Evolutionary conservation across 306 rosid species (phyloP).

Genomic region (Inga laurina): DNA sequence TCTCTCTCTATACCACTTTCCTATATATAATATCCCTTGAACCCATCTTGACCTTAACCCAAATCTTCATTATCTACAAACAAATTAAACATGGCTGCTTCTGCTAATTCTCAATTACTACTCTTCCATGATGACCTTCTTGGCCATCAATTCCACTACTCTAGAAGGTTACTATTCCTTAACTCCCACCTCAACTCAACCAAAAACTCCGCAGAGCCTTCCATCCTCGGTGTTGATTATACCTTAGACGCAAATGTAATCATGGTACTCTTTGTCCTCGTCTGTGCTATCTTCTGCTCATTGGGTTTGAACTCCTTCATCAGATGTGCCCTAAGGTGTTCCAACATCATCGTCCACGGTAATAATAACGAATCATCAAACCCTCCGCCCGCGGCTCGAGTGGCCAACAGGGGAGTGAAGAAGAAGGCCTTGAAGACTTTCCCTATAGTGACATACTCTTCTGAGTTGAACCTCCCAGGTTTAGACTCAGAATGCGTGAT

Average conservation of each 20-base stretch:
- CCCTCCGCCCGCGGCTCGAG: neutral
- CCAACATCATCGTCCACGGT: constrained; percentile 46
- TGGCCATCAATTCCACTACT: constrained; percentile 3
- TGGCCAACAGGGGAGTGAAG: constrained; percentile 63
- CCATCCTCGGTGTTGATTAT: constrained; percentile 44
- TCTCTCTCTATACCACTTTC: neutral
- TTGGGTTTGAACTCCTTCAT: constrained; percentile 82
- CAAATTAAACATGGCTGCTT: constrained; percentile 41
- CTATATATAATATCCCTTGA: neutral
- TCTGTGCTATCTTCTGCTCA: constrained; percentile 86
- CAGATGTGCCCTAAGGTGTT: constrained; percentile 77
- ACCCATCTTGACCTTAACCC: neutral
- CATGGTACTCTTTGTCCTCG: constrained; percentile 89
- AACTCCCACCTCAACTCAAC: constrained; percentile 39
- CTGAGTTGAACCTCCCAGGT: constrained; percentile 53
- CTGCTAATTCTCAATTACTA: constrained; percentile 7
- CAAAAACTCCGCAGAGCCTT: constrained; percentile 24
- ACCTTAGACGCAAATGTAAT: constrained; percentile 80
- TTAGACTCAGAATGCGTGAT: constrained; percentile 76
- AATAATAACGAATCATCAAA: neutral
- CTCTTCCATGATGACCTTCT: constrained; percentile 38
- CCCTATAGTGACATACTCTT: constrained; percentile 54
- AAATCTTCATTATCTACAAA: constrained; percentile 5
- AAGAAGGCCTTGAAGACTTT: constrained; percentile 80
- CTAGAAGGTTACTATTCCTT: constrained; percentile 74